Evolutionary conservation across 192 early-diverging fungal species (phyloP).

Genomic region (Coemansia brasiliensis): DNA sequence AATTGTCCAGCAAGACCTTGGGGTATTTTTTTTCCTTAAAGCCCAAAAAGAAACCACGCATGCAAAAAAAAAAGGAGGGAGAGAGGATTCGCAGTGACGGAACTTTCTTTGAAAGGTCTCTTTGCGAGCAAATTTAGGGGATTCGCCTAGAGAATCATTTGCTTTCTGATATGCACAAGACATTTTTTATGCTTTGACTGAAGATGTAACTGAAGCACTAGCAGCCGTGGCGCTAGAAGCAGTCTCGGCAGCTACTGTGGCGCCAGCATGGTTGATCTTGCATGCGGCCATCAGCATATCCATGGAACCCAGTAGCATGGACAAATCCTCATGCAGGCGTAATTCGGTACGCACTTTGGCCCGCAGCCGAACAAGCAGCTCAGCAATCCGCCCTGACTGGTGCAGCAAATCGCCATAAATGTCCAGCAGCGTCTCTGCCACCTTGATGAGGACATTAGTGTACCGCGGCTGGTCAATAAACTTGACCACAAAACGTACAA

Average conservation of each 20-base stretch:
- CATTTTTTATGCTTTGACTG: too few relatives aligned
- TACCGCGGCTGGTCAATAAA: slow-evolving; percentile 82
- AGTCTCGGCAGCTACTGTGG: slow-evolving; percentile 8
- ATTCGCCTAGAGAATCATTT: background rate
- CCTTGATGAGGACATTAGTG: slow-evolving; percentile 73
- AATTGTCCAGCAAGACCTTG: too few relatives aligned
- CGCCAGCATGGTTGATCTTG: slow-evolving; percentile 31
- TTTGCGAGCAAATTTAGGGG: background rate
- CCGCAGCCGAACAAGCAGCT: slow-evolving; percentile 66
- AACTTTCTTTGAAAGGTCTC: background rate
- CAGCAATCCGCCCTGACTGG: slow-evolving; percentile 79
- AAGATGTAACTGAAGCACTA: background rate
- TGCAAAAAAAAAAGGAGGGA: background rate
- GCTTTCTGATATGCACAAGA: background rate
- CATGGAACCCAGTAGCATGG: slow-evolving; percentile 79
- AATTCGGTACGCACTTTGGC: slow-evolving; percentile 79
- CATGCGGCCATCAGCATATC: slow-evolving; percentile 67
- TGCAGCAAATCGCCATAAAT: slow-evolving; percentile 81
- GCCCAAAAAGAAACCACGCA: background rate
- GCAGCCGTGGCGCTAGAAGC: background rate
- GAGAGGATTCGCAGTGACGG: slow-evolving; percentile 1
- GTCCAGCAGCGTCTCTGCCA: slow-evolving; percentile 68
- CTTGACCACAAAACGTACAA: slow-evolving; percentile 79
- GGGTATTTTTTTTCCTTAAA: too few relatives aligned
- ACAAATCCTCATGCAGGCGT: slow-evolving; percentile 72